These are phyloP conservation scores for Thalia dealbata DNA, from an alignment of 176 grass and related monocot species.

Conservation along the genomic window DNA sequence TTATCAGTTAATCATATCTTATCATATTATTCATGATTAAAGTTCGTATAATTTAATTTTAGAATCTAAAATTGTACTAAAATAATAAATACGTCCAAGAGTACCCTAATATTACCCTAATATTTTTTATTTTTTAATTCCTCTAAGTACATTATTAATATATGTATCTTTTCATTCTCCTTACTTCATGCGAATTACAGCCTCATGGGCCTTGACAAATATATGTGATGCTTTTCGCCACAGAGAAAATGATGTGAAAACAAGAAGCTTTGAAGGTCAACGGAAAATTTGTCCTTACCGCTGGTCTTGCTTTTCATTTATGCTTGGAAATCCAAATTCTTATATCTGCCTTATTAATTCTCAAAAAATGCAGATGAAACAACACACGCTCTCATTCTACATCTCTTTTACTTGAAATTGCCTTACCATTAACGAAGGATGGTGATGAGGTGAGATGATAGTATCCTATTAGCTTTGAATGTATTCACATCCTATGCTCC, in stretches of 20 bases:
- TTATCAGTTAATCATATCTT: no score
- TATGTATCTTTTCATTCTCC: no score
- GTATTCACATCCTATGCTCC: background rate
- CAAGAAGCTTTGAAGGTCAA: conserved; percentile 32
- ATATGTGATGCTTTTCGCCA: conserved; percentile 84
- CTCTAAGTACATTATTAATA: no score
- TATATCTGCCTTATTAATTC: conserved; percentile 11
- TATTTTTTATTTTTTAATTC: no score
- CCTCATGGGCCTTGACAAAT: conserved; percentile 90
- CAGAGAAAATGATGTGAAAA: conserved; percentile 40
- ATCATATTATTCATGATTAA: no score
- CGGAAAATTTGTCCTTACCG: conserved; percentile 7
- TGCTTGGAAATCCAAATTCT: background rate
- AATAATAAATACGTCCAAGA: no score
- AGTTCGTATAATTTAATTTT: no score
- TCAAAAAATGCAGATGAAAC: conserved; percentile 40
- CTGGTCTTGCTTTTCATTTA: background rate
- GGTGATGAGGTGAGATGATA: conserved; percentile 62
- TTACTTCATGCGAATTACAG: conserved; percentile 80
- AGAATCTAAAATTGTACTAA: no score
- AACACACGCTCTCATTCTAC: conserved; percentile 29
- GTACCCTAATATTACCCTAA: no score
- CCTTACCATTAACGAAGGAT: conserved; percentile 77
- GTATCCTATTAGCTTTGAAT: background rate
- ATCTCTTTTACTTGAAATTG: conserved; percentile 62